These are phyloP conservation scores for Nepenthes gracilis DNA, from an alignment of 148 eudicot species.

Conservation along the genomic window DNA sequence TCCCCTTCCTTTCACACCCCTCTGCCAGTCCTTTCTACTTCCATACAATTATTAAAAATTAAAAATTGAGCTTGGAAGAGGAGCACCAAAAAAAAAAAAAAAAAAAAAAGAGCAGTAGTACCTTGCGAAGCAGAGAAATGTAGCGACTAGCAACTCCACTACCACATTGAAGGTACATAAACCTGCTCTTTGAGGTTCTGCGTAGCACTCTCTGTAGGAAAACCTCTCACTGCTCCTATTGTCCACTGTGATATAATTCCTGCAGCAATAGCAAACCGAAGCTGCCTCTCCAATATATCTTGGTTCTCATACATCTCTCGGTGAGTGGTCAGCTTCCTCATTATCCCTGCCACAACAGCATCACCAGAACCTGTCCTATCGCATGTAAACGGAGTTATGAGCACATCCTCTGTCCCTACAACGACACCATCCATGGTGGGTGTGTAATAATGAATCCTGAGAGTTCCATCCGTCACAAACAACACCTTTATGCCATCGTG, in stretches of 20 bases:
- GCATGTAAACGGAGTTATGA: constrained; percentile 81
- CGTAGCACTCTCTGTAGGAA: constrained; percentile 74
- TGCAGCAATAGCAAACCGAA: constrained; percentile 71
- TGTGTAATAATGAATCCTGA: constrained; percentile 73
- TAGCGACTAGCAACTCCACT: background rate
- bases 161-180: constrained; percentile 79
- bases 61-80: no score
- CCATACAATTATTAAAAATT: no score
- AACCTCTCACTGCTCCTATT: constrained; percentile 67
- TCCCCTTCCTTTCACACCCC: no score
- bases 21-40: no score
- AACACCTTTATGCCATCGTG: constrained; percentile 63
- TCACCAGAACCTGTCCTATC: constrained; percentile 94
- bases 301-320: constrained; percentile 64
- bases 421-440: constrained; percentile 69
- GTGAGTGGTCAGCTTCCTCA: constrained; percentile 64
- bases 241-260: constrained; percentile 93
- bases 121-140: no score
- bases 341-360: constrained; percentile 85
- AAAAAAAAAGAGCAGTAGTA: no score
- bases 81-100: no score
- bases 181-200: constrained; percentile 84
- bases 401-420: constrained; percentile 90
- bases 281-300: constrained; percentile 68
- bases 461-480: constrained; percentile 86